Evolutionary conservation across 345 rosid species (phyloP), one percentile per base, ranked within the genome.

Genomic region (Salix koriyanagi): DNA sequence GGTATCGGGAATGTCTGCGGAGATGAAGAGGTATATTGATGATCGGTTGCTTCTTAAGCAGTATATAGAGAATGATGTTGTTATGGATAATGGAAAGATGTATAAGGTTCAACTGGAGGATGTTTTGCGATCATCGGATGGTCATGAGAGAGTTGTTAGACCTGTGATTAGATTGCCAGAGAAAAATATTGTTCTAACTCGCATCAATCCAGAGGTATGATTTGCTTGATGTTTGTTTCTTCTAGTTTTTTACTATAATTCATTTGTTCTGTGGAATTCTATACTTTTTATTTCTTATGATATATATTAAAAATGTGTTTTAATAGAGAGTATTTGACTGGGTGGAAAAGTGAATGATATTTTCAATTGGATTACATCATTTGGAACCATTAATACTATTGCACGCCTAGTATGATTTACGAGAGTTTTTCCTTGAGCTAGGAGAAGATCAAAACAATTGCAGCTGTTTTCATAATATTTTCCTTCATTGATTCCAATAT

Each of bases 161-260:
- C 98, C 99, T 12, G 90, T 91, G 71, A 88, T 94, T 81, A 88
- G 99, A 80, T 79, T 96, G 87, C 97, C 80, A 19, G 98, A 96
- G 14, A 88, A 79, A 81, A 89, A 92, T 71, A 82, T 86, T 42
- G 96, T 96, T 65, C 93, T 96, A 66, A 96, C 99, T 75, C 91
- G 98, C 64, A 96, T 96, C 83, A 92, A 94, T 85, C 97, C 99
- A 2, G 98, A 94, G 97, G 98, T 94, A 82, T 67, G 36, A 64
- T 66, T 13, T 37, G 12, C 65, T 58, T 42, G 74, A 65, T 60
- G 41, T 32, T 44, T 62, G 34, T 11, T 68, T 70, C 62, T 75
- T 79, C 54, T 34, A 68, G 44, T 68, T 73, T 48, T 69, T 77
- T 67, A 65, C 18, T 69, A 48, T 78, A 8, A 46, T 18, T 65